A percentile compares a stretch with the other conserved stretches of the same genome.
Conservation (phyloP, 805 yeast species). For the Saccharomycopsis sp. region DNA sequence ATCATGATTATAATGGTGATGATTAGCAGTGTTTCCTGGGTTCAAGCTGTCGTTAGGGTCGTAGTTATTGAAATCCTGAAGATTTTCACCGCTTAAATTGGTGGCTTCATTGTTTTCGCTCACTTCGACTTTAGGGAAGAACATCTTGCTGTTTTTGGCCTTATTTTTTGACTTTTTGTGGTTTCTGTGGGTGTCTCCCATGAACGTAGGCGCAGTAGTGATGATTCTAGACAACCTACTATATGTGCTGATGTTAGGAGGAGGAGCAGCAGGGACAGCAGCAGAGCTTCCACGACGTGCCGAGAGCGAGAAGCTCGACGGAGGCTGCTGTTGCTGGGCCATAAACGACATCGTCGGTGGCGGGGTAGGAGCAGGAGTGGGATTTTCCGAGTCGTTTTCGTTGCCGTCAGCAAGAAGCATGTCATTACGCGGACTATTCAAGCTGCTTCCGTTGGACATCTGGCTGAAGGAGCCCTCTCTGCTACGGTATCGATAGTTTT, state of each 20-base stretch:
- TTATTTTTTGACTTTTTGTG: neutral
- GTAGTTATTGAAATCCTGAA: neutral
- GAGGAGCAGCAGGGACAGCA: neutral
- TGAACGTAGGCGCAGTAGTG: neutral
- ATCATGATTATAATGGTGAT: neutral
- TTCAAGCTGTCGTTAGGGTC: neutral
- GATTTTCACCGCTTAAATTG: neutral
- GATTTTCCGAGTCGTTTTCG: neutral
- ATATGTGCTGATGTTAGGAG: neutral
- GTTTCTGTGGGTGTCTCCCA: neutral
- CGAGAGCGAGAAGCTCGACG: too few relatives aligned
- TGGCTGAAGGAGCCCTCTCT: neutral
- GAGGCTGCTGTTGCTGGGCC: neutral
- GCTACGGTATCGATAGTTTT: neutral
- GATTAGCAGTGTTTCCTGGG: neutral
- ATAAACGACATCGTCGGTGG: neutral
- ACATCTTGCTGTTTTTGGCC: neutral
- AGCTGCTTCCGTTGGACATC: neutral
- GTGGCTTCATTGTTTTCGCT: neutral
- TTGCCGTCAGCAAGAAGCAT: neutral
- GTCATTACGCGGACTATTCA: too few relatives aligned
- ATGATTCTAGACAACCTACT: neutral
- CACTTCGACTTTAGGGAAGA: neutral
- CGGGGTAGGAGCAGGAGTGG: neutral
- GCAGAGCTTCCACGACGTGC: neutral